Evolutionary conservation across 2,329 filamentous ascomycete species (phyloP).

Genomic region (Ceratocystiopsis sp.): DNA sequence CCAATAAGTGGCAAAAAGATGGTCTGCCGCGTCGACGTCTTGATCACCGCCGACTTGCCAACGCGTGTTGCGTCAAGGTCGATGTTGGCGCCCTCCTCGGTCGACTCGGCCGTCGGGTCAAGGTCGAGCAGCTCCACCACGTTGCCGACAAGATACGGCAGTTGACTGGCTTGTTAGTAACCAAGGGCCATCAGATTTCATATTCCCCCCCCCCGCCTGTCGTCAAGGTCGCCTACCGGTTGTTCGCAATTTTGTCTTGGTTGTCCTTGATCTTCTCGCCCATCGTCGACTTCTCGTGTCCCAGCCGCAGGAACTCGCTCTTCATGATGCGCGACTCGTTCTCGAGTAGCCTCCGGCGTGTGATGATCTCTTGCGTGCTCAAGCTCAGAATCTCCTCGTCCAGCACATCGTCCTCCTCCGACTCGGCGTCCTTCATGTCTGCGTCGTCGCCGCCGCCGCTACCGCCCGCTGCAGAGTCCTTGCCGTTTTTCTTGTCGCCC

Average conservation of each 20-base stretch:
- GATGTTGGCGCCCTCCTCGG: slow-evolving; percentile 96
- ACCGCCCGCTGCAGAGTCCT: slow-evolving; percentile 33
- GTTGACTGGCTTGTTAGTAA: slow-evolving; percentile 45
- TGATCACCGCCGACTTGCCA: slow-evolving; percentile 97
- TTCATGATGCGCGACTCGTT: slow-evolving; percentile 98
- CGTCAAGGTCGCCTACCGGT: slow-evolving; percentile 45
- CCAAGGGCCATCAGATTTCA: no score
- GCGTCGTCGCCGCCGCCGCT: slow-evolving; percentile 46
- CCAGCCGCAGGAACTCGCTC: slow-evolving; percentile 85
- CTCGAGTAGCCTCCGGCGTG: slow-evolving; percentile 78
- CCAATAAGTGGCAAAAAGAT: slow-evolving; percentile 97
- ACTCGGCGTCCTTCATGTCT: slow-evolving; percentile 76
- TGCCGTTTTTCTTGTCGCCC: slow-evolving; percentile 13
- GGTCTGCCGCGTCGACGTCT: slow-evolving; percentile 94
- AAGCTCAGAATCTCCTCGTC: slow-evolving; percentile 88
- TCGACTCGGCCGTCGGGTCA: slow-evolving; percentile 87
- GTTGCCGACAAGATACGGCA: slow-evolving; percentile 95
- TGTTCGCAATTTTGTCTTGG: slow-evolving; percentile 96
- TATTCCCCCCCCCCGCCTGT: not conserved
- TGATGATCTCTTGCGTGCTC: slow-evolving; percentile 87
- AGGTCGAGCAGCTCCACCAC: slow-evolving; percentile 95
- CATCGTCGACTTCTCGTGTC: slow-evolving; percentile 92
- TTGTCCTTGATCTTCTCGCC: slow-evolving; percentile 99
- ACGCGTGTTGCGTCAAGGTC: slow-evolving; percentile 92
- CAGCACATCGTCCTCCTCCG: slow-evolving; percentile 61